Percentiles rank a stretch among this genome's conserved stretches.
phyloP scores from a whole-genome alignment of 306 rosid genomes.

The Sophora flavescens region DNA sequence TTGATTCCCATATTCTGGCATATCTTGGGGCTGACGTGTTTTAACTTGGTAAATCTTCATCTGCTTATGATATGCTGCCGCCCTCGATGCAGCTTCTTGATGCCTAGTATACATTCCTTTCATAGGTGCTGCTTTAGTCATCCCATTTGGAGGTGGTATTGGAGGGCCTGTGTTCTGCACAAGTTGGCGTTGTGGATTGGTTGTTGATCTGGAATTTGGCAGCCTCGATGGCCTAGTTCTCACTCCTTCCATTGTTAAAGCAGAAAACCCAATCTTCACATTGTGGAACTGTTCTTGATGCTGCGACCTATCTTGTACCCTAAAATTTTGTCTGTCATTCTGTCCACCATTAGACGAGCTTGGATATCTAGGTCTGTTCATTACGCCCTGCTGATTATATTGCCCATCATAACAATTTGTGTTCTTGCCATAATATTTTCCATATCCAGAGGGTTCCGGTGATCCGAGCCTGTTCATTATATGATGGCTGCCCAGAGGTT shows the following conservation, averaged over 20 bases:
- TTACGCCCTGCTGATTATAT: constrained; percentile 53
- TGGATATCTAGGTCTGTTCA: constrained; percentile 58
- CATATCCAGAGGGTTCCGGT: constrained; percentile 65
- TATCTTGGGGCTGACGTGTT: constrained; percentile 54
- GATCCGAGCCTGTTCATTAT: constrained; percentile 52
- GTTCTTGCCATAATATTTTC: constrained; percentile 62
- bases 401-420: constrained; percentile 48
- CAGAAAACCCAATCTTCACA: constrained; percentile 50
- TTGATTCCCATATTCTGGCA: constrained; percentile 48
- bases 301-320: constrained; percentile 52
- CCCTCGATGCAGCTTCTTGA: constrained; percentile 59
- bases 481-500: constrained; percentile 45
- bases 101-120: constrained; percentile 58
- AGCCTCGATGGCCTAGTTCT: constrained; percentile 44
- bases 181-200: constrained; percentile 50
- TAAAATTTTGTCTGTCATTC: constrained; percentile 58
- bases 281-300: constrained; percentile 51
- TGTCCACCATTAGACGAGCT: constrained; percentile 54
- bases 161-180: constrained; percentile 60
- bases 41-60: constrained; percentile 69
- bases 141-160: constrained; percentile 73
- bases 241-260: constrained; percentile 49
- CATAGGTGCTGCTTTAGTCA: constrained; percentile 51
- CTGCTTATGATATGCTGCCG: constrained; percentile 54
- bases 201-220: constrained; percentile 50